phyloP scores from a whole-genome alignment of 495 filamentous ascomycete species.

The Penicillium argentinense region DNA sequence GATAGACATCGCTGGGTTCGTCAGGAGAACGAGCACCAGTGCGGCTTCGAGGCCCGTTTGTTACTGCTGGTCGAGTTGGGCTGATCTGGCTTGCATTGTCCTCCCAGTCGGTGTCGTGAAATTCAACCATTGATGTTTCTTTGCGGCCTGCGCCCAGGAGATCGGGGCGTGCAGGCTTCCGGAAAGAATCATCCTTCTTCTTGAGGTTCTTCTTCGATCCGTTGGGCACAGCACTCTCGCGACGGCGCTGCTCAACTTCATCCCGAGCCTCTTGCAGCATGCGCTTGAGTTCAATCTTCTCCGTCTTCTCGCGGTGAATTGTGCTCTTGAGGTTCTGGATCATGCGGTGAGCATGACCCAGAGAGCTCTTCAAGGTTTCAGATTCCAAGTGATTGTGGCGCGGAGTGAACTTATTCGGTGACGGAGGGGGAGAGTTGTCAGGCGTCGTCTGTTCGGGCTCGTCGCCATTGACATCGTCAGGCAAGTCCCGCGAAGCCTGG shows the following conservation, averaged over 20 bases:
- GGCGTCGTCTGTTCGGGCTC: constrained; percentile 71
- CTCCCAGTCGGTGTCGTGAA: constrained; percentile 87
- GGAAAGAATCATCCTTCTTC: constrained; percentile 66
- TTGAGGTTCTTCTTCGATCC: constrained; percentile 64
- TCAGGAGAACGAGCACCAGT: constrained; percentile 30
- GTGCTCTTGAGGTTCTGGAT: constrained; percentile 93
- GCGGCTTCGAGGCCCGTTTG: constrained; percentile 16
- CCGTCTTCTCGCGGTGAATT: constrained; percentile 95
- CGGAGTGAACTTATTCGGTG: constrained; percentile 86
- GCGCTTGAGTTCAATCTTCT: constrained; percentile 92
- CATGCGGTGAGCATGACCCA: constrained; percentile 92
- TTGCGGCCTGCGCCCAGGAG: constrained; percentile 76
- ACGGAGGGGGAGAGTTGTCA: constrained; percentile 86
- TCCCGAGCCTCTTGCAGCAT: constrained; percentile 96
- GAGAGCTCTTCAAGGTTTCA: constrained; percentile 89
- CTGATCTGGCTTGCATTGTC: constrained; percentile 61
- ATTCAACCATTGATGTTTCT: constrained; percentile 70
- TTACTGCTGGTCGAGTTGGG: constrained; percentile 37
- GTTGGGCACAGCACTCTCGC: constrained; percentile 51
- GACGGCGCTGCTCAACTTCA: constrained; percentile 78
- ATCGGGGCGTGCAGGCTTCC: constrained; percentile 70
- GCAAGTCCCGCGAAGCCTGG: constrained; percentile 55
- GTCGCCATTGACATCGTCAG: constrained; percentile 62
- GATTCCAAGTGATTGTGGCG: constrained; percentile 87
- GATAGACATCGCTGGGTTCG: constrained; percentile 66